Conservation (phyloP, 2,329 filamentous ascomycete species). For the Colletotrichum acutatum region DNA sequence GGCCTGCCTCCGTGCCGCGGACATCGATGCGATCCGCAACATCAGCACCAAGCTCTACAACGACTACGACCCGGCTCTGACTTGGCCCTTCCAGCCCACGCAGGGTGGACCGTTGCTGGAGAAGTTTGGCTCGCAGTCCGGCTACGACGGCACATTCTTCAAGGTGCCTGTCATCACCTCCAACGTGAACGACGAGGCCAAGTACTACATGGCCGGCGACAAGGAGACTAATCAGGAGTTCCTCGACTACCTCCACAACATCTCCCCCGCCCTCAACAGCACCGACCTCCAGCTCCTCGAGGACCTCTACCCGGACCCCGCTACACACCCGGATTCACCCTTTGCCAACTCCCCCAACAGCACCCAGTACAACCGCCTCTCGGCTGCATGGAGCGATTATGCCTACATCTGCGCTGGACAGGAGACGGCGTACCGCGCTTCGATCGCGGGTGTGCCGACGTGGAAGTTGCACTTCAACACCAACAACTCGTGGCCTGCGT, state of each 20-base stretch:
- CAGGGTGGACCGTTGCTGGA: constrained; percentile 57
- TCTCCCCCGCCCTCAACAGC: constrained; percentile 42
- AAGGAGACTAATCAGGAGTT: constrained; percentile 50
- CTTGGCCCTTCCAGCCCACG: constrained; percentile 64
- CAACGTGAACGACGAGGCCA: constrained; percentile 49
- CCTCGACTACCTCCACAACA: constrained; percentile 49
- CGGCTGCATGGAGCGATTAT: constrained; percentile 56
- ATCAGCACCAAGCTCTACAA: constrained; percentile 67
- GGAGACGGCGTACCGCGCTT: constrained; percentile 63
- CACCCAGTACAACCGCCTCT: constrained; percentile 56
- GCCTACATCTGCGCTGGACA: constrained; percentile 56
- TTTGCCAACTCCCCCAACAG: constrained; percentile 51
- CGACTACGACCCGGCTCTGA: constrained; percentile 66
- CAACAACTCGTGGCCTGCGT: constrained; percentile 75
- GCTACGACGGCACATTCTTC: constrained; percentile 50
- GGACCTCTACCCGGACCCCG: constrained; percentile 49
- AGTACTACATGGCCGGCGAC: constrained; percentile 44
- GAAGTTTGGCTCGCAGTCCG: constrained; percentile 55
- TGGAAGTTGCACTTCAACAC: constrained; percentile 80
- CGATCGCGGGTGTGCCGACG: constrained; percentile 76
- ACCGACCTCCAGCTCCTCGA: constrained; percentile 44
- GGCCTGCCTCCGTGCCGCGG: constrained; percentile 61
- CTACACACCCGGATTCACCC: constrained; percentile 44
- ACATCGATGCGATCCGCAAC: constrained; percentile 65
- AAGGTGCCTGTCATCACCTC: constrained; percentile 51